A percentile compares a stretch with the other conserved stretches of the same genome.
These are phyloP conservation scores for Amoeboaphelidium occidentale DNA, from an alignment of 371 early-diverging fungal species.

Conservation along the genomic window DNA sequence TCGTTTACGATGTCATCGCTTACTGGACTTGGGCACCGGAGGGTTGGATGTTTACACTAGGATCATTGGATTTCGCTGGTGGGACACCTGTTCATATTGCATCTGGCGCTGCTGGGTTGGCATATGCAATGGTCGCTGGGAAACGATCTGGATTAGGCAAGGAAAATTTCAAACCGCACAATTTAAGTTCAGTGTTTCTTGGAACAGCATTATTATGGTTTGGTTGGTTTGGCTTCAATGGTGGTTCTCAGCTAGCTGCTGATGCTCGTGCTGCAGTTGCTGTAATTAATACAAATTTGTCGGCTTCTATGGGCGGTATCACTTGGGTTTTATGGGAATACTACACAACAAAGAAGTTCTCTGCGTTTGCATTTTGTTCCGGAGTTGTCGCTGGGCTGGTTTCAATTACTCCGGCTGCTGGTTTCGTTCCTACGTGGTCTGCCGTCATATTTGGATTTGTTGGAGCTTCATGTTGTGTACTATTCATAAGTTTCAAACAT, in stretches of 20 bases:
- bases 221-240: constrained; percentile 7
- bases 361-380: constrained; percentile 1
- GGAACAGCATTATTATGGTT: constrained; percentile 6
- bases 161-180: constrained; percentile 2
- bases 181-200: constrained; percentile 2
- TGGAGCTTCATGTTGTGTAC: constrained; percentile 1
- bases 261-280: constrained; percentile 5
- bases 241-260: constrained; percentile 3
- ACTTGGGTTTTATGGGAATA: constrained; percentile 5
- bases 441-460: constrained; percentile 2
- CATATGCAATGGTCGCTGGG: constrained; percentile 55
- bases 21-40: constrained; percentile 6
- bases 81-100: constrained; percentile 79
- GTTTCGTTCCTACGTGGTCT: constrained; percentile 3
- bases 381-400: constrained; percentile 5
- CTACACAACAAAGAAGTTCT: constrained; percentile 1
- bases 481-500: constrained; percentile 1
- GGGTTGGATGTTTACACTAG: constrained; percentile 16
- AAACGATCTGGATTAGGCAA: constrained; percentile 36
- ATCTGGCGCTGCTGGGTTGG: constrained; percentile 67
- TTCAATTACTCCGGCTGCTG: constrained; percentile 4
- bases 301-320: constrained; percentile 4
- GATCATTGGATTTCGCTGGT: constrained; percentile 58
- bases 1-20: constrained; percentile 4
- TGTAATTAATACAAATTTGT: constrained; percentile 3